Conservation (phyloP, 2,329 filamentous ascomycete species). For the Coniochaeta sp. region DNA sequence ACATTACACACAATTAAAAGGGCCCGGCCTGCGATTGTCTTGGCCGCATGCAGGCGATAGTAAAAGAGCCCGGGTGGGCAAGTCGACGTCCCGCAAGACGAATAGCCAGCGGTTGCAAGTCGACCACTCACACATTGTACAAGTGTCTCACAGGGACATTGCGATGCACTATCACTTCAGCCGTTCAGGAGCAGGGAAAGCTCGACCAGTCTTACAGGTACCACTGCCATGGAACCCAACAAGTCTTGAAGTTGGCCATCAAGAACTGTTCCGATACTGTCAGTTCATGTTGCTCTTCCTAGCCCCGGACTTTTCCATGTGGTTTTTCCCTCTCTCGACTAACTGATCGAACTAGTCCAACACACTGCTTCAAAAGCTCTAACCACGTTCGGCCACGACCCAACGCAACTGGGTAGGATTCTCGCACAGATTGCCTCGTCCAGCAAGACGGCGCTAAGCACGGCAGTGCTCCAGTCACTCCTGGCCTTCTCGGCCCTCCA, state of each 20-base stretch:
- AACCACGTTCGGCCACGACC: constrained; percentile 12
- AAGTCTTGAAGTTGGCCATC: constrained; percentile 5
- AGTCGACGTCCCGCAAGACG: not conserved
- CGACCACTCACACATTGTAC: constrained; percentile 8
- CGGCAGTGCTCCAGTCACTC: constrained; percentile 11
- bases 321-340: too few relatives aligned
- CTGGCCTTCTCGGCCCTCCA: constrained; percentile 15
- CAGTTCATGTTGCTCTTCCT: not conserved
- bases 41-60: constrained; percentile 13
- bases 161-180: constrained; percentile 11
- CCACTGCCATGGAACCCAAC: constrained; percentile 10
- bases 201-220: constrained; percentile 5
- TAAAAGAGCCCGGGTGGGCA: constrained; percentile 11
- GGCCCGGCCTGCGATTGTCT: constrained; percentile 7
- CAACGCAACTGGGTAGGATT: constrained; percentile 10
- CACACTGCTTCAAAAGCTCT: constrained; percentile 14
- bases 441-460: constrained; percentile 6
- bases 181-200: not conserved
- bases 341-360: not conserved
- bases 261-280: constrained; percentile 4
- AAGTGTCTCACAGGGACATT: constrained; percentile 11
- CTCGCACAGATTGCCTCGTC: constrained; percentile 13
- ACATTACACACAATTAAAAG: not conserved
- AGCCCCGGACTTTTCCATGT: not conserved
- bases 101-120: not conserved